Base-by-base conservation (phyloP, 306 rosid genomes). In the Vachellia collinsii region DNA sequence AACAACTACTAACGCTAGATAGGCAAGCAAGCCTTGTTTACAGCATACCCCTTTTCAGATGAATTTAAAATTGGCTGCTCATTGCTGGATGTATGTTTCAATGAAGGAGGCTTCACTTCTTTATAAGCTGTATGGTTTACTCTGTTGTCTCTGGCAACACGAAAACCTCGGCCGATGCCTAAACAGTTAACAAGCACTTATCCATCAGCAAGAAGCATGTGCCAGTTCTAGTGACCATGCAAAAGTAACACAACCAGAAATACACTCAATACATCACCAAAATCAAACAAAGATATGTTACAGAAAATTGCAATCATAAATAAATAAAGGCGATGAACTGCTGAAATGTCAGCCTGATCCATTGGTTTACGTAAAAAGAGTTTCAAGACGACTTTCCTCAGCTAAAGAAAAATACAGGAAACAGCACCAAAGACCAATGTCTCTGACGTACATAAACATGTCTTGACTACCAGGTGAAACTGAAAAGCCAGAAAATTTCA, bases 61-160 rank as follows among this genome's bases (percentile, higher is more conserved):
- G 82, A 23, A 41, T 25, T 53, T 65, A 37, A 37, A 54, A 54
- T 19, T 54, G 2, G 22, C 47, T 77, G 82, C 89, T 83, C 89
- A 8, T 62, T 74, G 79, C 81, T 67, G 37, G 90, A 77, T 6
- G 79, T 62, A 79, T 34, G 19, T 59, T 80, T 81, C 34, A 16
- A 64, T 4, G 82, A 67, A 68, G 87, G 81, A 80, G 96, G 88
- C 88, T 89, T 90, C 80, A 83, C 85, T 87, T 90, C 98, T 80
- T 83, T 89, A 72, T 87, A 74, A 54, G 23, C n/a, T 62, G 73
- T 73, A 75, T 77, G 84, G 61, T 87, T 92, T 84, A 87, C 92
- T 85, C 98, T 87, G 83, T 93, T 93, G 87, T 93, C 98, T 85
- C 94, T 90, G 79, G 90, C 98, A 80, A 93, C 88, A 63, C 97